Conservation (phyloP, 257 asterid species). For the Mitragyna speciosa region DNA sequence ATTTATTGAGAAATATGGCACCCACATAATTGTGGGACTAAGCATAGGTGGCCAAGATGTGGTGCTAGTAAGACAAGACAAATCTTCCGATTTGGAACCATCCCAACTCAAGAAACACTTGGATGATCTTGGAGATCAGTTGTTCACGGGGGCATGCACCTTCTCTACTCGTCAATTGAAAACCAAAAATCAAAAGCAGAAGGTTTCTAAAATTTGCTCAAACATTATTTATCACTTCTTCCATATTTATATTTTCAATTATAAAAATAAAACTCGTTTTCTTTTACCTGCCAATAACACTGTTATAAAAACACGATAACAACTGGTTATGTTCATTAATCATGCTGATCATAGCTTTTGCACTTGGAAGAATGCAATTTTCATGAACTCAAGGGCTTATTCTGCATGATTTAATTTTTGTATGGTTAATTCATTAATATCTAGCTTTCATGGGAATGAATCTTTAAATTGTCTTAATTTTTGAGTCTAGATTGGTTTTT, state of each 20-base stretch:
- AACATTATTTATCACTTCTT: background rate
- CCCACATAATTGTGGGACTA: conserved; percentile 87
- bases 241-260: background rate
- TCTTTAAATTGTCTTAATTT: background rate
- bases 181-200: conserved; percentile 45
- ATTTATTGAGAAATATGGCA: conserved; percentile 89
- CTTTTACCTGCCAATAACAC: background rate
- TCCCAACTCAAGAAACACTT: conserved; percentile 73
- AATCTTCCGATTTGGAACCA: conserved; percentile 61
- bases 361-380: background rate
- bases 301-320: background rate
- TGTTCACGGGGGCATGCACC: conserved; percentile 67
- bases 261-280: background rate
- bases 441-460: background rate
- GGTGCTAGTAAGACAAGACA: conserved; percentile 72
- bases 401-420: background rate
- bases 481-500: background rate
- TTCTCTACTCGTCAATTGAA: conserved; percentile 56
- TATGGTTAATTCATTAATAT: too few relatives aligned
- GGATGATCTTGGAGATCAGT: conserved; percentile 77
- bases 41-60: conserved; percentile 91
- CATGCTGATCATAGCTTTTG: background rate
- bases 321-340: background rate
- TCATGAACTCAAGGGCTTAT: background rate
- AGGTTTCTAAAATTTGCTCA: conserved; percentile 39